phyloP scores from a whole-genome alignment of 768 basidiomycete genomes.

The Trametes elegans region DNA sequence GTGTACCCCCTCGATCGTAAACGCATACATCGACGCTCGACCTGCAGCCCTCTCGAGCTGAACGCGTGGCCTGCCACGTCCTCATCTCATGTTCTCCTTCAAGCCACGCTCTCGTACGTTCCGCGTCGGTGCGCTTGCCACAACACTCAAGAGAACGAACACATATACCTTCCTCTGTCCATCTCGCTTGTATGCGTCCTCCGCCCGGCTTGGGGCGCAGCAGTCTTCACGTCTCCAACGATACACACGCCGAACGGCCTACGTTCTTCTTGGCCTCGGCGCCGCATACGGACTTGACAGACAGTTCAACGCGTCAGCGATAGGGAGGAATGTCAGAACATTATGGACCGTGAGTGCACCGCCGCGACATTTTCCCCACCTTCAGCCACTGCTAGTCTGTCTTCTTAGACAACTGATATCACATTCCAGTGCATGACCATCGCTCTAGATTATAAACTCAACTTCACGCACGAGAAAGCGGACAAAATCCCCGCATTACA shows the following conservation, averaged over 20 bases:
- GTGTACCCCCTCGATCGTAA: too few species aligned
- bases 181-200: too few species aligned
- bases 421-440: conserved; percentile 58
- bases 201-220: too few species aligned
- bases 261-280: conserved; percentile 28
- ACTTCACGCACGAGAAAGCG: conserved; percentile 73
- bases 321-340: conserved; percentile 46
- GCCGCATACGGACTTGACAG: conserved; percentile 39
- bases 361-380: not conserved
- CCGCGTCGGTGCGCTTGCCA: too few species aligned
- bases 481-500: conserved; percentile 79
- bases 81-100: too few species aligned
- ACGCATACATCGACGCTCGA: too few species aligned
- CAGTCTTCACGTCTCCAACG: conserved; percentile 16
- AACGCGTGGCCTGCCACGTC: too few species aligned
- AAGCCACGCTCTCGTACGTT: too few species aligned
- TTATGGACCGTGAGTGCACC: conserved; percentile 43
- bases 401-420: not conserved
- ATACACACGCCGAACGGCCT: conserved; percentile 25
- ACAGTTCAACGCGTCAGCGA: conserved; percentile 48
- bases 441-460: conserved; percentile 82
- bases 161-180: not conserved
- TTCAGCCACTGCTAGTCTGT: not conserved
- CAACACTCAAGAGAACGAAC: too few species aligned
- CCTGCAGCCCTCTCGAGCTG: too few species aligned